These are phyloP conservation scores for Microcyclospora tardicrescens DNA, from an alignment of 2,329 filamentous ascomycete species.

Conservation along the genomic window DNA sequence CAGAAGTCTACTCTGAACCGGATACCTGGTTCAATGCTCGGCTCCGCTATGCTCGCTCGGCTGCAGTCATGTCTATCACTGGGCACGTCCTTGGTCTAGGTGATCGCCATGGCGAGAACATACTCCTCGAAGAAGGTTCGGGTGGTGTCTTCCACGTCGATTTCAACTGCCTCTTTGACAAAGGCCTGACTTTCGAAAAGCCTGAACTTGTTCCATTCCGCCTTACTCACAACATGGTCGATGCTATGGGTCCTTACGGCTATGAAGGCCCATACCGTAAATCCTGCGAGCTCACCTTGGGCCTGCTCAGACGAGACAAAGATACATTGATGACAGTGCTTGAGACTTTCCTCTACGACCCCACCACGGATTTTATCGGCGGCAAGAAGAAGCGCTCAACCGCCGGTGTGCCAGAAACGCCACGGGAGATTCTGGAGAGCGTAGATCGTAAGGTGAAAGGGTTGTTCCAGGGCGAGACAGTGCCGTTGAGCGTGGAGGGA, in stretches of 20 bases:
- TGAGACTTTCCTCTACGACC: constrained; percentile 94
- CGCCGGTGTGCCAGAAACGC: constrained; percentile 49
- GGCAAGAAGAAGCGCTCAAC: constrained; percentile 49
- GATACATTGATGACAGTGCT: constrained; percentile 96
- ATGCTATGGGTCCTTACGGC: constrained; percentile 90
- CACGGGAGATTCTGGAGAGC: constrained; percentile 72
- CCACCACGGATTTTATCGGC: constrained; percentile 81
- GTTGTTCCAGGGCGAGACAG: constrained; percentile 71
- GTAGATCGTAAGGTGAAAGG: constrained; percentile 80
- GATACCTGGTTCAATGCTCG: constrained; percentile 84
- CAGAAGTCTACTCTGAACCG: constrained; percentile 86
- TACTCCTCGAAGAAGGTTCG: constrained; percentile 84
- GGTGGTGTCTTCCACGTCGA: constrained; percentile 95
- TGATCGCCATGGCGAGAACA: constrained; percentile 94
- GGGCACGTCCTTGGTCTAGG: constrained; percentile 87
- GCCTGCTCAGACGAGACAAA: constrained; percentile 75
- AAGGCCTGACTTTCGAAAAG: constrained; percentile 87
- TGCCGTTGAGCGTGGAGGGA: constrained; percentile 86
- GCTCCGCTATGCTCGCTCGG: constrained; percentile 80
- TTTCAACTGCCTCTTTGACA: constrained; percentile 99
- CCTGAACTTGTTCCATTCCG: constrained; percentile 93
- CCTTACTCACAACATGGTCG: constrained; percentile 95
- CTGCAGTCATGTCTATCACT: constrained; percentile 99
- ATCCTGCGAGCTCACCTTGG: constrained; percentile 77
- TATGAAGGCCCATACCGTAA: constrained; percentile 85